A percentile compares a stretch with the other conserved stretches of the same genome.
Conservation (phyloP, 140 eudicot species). For the Stevia rebaudiana region DNA sequence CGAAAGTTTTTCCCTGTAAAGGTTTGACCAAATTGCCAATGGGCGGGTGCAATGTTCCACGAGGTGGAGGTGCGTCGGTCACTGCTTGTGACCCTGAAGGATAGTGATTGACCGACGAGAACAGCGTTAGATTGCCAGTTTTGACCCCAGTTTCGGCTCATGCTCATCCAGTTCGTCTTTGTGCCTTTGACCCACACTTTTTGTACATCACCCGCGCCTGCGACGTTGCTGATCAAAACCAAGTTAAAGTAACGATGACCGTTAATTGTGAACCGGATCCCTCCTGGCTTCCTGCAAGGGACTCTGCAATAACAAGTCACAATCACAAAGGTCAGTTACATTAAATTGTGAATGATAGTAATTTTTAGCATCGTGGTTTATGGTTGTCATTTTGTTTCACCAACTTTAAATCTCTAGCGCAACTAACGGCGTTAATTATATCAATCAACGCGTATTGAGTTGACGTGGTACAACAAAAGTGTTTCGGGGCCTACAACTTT, state of each 20-base stretch:
- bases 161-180: conserved; percentile 62
- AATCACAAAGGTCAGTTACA: conserved; percentile 23
- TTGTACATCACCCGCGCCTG: conserved; percentile 70
- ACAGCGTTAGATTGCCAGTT: conserved; percentile 77
- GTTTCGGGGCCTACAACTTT: neutral
- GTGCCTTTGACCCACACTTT: conserved; percentile 66
- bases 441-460: neutral
- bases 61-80: conserved; percentile 72
- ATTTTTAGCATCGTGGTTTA: too few relatives aligned
- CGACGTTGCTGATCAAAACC: conserved; percentile 73
- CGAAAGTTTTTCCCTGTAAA: conserved; percentile 67
- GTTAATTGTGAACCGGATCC: conserved; percentile 70
- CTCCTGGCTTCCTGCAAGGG: conserved; percentile 69
- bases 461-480: conserved; percentile 5
- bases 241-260: conserved; percentile 84
- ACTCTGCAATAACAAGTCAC: conserved; percentile 35
- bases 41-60: conserved; percentile 57
- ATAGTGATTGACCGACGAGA: conserved; percentile 61
- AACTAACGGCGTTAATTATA: conserved; percentile 16
- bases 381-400: neutral
- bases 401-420: neutral
- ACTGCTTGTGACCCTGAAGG: conserved; percentile 63
- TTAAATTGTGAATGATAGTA: too few relatives aligned
- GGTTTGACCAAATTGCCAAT: conserved; percentile 89
- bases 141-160: conserved; percentile 95